A percentile compares a stretch with the other conserved stretches of the same genome.
These are phyloP conservation scores for Pseudogymnoascus sp. DNA, from an alignment of 2,329 filamentous ascomycete genomes.

Conservation along the genomic window DNA sequence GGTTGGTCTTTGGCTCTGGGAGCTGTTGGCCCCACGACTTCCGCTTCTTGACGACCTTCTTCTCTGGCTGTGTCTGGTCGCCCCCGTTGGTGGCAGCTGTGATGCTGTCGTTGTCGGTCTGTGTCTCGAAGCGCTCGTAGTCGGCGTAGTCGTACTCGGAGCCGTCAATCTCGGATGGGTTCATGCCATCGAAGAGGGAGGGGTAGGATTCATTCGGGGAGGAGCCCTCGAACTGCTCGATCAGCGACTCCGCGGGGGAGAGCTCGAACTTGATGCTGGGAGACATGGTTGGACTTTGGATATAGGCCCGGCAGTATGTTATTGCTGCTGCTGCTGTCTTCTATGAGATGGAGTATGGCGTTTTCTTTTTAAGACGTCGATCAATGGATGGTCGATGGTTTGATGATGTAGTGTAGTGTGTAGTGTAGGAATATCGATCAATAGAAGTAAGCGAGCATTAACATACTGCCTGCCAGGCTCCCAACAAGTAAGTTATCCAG, in stretches of 20 bases:
- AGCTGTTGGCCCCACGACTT: slow-evolving; percentile 99
- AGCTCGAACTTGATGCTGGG: background rate
- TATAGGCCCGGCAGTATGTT: background rate
- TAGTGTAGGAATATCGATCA: background rate
- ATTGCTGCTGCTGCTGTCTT: background rate
- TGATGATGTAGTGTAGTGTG: background rate
- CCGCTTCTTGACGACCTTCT: slow-evolving; percentile 81
- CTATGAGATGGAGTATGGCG: background rate
- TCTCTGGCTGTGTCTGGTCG: slow-evolving; percentile 35
- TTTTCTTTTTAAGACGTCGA: background rate
- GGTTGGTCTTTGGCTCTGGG: slow-evolving; percentile 90
- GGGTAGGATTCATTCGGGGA: slow-evolving; percentile 17
- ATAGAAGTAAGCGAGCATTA: background rate
- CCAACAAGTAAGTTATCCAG: background rate
- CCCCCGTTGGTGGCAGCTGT: slow-evolving; percentile 20
- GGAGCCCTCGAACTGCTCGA: background rate
- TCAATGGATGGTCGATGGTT: background rate
- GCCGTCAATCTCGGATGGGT: slow-evolving; percentile 24
- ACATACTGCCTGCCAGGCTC: slow-evolving; percentile 1
- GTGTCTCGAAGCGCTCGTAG: background rate
- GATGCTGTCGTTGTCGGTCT: slow-evolving; percentile 15
- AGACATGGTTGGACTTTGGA: background rate
- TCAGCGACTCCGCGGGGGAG: background rate
- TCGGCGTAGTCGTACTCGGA: slow-evolving; percentile 27
- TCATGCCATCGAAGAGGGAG: slow-evolving; percentile 24